Evolutionary conservation across 2,329 filamentous ascomycete species (phyloP), one percentile per base, ranked within the genome.

Genomic region (Aspergillus versicolor): DNA sequence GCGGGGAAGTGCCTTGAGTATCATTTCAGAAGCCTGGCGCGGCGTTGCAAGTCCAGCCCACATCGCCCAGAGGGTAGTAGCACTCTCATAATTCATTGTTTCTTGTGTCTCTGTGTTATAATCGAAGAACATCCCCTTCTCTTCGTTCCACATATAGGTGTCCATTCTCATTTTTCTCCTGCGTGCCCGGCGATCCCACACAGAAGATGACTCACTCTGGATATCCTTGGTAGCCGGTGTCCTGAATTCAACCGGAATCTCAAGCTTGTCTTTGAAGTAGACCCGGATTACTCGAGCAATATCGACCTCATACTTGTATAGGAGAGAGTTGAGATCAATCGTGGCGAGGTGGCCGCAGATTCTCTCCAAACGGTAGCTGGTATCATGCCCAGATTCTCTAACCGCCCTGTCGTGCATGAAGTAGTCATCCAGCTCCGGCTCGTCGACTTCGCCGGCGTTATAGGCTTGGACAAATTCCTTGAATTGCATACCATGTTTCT

Each of bases 271-370:
- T 54, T 85, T 84, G 74, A 97, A 97, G 65, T 91, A 82, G 48
- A 83, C 89, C 55, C 91, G 89, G 66, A 99, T 96, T 8, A 87
- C 89, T 60, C 89, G 86, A 2, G 90, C 88, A 71, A 99, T 97
- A 68, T 99, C 94, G 30, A 88, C 88, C 76, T 99, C 94, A 70
- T 97, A 97, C 77, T 97, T 97, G 84, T 94, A 99, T 27, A 99
- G 80, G 30, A 96, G 81, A 27, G 92, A 94, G 77, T 99, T 97
- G 54, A 97, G 82, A 70, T 99, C 94, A 58, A 97, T 91, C 0
- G 92, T 97, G 11, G 92, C 94, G 24, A 97, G 81, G 70, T 97
- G 86, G 11, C 91, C 94, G 66, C 90, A 92, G 22, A 95, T 83
- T 46, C 86, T 88, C 76, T 97, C 94, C 19, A 99, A 82, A 17